These are phyloP conservation scores for Pichia ethanolica DNA, from an alignment of 805 yeast genomes.

Conservation along the genomic window DNA sequence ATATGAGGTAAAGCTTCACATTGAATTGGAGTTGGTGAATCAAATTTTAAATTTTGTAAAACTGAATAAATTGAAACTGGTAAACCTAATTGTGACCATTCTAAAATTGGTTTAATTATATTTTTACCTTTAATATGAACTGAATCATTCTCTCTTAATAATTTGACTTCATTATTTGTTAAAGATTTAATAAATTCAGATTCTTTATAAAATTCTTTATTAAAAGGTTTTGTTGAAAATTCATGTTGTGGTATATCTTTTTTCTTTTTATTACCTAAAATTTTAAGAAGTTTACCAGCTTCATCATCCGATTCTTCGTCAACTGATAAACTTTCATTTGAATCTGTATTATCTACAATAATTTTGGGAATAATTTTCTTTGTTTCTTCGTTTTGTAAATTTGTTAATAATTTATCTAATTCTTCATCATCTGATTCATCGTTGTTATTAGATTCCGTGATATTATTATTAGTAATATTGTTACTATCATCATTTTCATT, in stretches of 20 bases:
- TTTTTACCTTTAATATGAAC: conserved; percentile 62
- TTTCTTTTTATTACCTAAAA: conserved; percentile 38
- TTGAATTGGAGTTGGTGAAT: conserved; percentile 79
- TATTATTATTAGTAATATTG: neutral
- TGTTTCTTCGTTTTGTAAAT: neutral
- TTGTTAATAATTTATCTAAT: neutral
- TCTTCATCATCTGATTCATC: neutral
- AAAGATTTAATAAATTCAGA: conserved; percentile 44
- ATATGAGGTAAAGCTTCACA: conserved; percentile 85
- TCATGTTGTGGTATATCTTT: conserved; percentile 45
- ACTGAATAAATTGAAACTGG: conserved; percentile 50
- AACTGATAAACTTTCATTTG: conserved; percentile 22
- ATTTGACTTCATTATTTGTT: conserved; percentile 48
- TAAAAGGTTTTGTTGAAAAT: conserved; percentile 42
- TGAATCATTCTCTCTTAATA: conserved; percentile 52
- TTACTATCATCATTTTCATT: neutral
- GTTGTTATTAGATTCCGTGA: no score
- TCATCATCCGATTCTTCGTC: conserved; percentile 11
- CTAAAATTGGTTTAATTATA: conserved; percentile 46
- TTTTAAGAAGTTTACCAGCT: conserved; percentile 26
- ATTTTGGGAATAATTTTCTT: neutral
- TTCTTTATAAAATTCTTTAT: conserved; percentile 56
- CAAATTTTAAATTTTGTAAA: conserved; percentile 45
- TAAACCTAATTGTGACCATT: conserved; percentile 80
- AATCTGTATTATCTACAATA: conserved; percentile 17